Base-by-base conservation (phyloP, 164 flowering plant genomes). In the Aristolochia californica region DNA sequence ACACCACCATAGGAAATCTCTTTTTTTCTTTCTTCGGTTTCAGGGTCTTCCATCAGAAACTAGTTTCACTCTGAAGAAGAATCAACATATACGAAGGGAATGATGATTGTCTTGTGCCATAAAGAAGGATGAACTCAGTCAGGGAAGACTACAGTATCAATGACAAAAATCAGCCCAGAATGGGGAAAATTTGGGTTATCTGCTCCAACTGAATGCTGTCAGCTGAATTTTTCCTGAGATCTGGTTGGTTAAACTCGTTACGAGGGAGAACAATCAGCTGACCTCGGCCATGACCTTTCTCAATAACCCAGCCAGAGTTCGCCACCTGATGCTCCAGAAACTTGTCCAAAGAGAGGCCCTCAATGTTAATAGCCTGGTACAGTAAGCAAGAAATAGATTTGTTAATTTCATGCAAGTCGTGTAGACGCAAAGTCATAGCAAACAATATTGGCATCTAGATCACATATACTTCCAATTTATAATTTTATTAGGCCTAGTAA, bases 291-390 rank as follows among this genome's bases (percentile, higher is more conserved):
- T 78, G 81, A 47, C 76, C 69, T 66, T 87, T 87, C 70, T 89
- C 96, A 13, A 89, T 28, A 52, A 61, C 54, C 99, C 97, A 89
- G 13, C 95, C 95, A 26, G 59, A 56, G 72, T 77, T 85, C 26
- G 85, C 70, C 10, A 77, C 83, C 45, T 87, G 96, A 67, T 88
- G 89, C 77, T 93, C 97, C 30, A 93, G 64, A 70, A 89, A 87
- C 69, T 93, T 89, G 83, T 89, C 97, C 58, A 93, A 62, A 1
- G 96, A 74, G n/a, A 73, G 78, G 22, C 97, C 96, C 68, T 89
- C 95, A 21, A 89, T 72, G 70, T 93, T 93, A 62, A 89, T 77
- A 40, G 96, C 91, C 99, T 93, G 83, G 43, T 2, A 68, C 16
- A 65, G 47, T 2, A 23, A 5, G 27, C 27, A 51, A 21, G 26